These are phyloP conservation scores for Tillandsia fasciculata DNA, from an alignment of 176 grass and related monocot species.

Conservation along the genomic window DNA sequence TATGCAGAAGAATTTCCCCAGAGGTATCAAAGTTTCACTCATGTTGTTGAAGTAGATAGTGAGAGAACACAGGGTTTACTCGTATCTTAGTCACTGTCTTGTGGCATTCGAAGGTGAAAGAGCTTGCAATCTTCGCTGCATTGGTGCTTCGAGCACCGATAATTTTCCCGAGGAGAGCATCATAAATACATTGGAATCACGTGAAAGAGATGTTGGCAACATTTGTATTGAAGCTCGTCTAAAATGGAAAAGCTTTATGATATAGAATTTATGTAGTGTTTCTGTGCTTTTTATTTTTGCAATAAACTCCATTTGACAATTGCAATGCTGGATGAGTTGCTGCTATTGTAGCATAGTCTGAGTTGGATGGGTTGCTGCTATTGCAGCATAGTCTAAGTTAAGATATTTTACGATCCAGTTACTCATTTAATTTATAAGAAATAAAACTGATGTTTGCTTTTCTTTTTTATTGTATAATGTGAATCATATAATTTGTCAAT, in stretches of 20 bases:
- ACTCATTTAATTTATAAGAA: neutral
- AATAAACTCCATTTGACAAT: no score
- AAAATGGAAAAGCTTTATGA: no score
- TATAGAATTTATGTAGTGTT: neutral
- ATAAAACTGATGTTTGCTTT: neutral
- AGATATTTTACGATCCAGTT: no score
- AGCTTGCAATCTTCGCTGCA: conserved; percentile 41
- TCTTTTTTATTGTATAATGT: neutral
- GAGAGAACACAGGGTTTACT: conserved; percentile 44
- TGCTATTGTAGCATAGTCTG: no score
- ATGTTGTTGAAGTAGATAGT: conserved; percentile 28
- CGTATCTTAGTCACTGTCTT: conserved; percentile 42
- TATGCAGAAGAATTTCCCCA: conserved; percentile 42
- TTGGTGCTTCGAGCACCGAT: conserved; percentile 85
- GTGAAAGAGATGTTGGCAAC: neutral
- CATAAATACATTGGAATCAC: conserved; percentile 48
- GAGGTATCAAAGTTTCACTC: conserved; percentile 44
- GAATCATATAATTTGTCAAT: neutral
- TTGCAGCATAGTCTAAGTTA: neutral
- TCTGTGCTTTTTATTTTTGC: neutral
- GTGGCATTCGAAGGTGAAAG: conserved; percentile 16
- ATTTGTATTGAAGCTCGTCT: neutral
- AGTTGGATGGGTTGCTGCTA: no score
- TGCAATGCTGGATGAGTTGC: neutral
- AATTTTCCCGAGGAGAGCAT: conserved; percentile 72